Percentiles rank a stretch among this genome's conserved stretches.
These are phyloP conservation scores for Kappamyces sp. DNA, from an alignment of 192 early-diverging fungal species.

Conservation along the genomic window DNA sequence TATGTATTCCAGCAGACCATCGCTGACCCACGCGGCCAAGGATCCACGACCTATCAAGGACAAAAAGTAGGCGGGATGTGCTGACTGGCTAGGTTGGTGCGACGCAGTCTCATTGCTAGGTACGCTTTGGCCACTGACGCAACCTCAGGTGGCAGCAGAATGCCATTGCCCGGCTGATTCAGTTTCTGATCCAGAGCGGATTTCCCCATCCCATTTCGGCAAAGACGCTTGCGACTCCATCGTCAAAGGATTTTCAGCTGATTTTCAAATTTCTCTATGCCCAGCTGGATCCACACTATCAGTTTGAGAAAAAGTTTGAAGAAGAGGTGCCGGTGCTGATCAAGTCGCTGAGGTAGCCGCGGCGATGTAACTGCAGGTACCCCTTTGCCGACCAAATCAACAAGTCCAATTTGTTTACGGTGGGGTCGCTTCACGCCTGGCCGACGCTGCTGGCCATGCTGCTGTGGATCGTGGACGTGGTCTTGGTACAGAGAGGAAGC, in stretches of 20 bases:
- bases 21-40: conserved; percentile 31
- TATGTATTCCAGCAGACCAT: conserved; percentile 19
- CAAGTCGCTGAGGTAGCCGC: conserved; percentile 40
- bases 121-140: not conserved
- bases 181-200: conserved; percentile 56
- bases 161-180: conserved; percentile 54
- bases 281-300: conserved; percentile 59
- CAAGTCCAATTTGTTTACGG: conserved; percentile 63
- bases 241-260: conserved; percentile 61
- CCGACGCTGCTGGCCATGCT: conserved; percentile 63
- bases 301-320: conserved; percentile 59
- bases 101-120: not conserved
- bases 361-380: conserved; percentile 25
- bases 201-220: conserved; percentile 50
- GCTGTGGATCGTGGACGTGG: conserved; percentile 70
- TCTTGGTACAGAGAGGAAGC: conserved; percentile 29
- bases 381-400: conserved; percentile 60
- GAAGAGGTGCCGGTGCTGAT: conserved; percentile 63
- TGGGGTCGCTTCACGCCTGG: conserved; percentile 67
- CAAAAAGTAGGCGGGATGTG: conserved; percentile 23
- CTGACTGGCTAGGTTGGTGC: conserved; percentile 6
- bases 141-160: conserved; percentile 41
- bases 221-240: conserved; percentile 57
- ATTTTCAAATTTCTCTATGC: conserved; percentile 73
- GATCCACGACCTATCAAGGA: conserved; percentile 66